A percentile compares a stretch with the other conserved stretches of the same genome.
phyloP scores from a whole-genome alignment of 1,284 basidiomycete species.

The Boletellus deceptivus region DNA sequence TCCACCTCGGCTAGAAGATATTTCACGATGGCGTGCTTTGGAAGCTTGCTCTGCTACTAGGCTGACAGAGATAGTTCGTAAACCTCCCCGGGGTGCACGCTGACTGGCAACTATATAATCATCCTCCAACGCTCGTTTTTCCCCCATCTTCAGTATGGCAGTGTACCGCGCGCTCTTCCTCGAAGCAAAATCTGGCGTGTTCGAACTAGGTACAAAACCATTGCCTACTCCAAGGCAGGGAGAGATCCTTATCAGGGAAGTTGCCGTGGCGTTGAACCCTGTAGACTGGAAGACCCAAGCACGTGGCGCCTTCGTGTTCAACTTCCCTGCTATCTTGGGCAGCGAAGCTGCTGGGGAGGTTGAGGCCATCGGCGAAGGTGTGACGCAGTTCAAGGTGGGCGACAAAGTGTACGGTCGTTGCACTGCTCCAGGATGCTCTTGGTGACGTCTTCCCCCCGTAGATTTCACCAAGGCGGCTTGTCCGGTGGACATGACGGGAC shows the following conservation, averaged over 20 bases:
- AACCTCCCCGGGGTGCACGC: too few relatives aligned
- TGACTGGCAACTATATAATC: too few relatives aligned
- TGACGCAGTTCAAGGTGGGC: constrained; percentile 42
- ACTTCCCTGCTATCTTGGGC: constrained; percentile 44
- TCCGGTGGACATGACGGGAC: constrained; percentile 16
- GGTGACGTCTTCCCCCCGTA: constrained; percentile 5
- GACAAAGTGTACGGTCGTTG: constrained; percentile 42
- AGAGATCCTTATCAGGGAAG: constrained; percentile 29
- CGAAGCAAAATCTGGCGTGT: constrained; percentile 22
- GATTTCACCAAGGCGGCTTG: constrained; percentile 27
- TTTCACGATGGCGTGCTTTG: too few relatives aligned
- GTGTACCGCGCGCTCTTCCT: constrained; percentile 20
- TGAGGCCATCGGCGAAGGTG: constrained; percentile 43
- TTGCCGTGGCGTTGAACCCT: constrained; percentile 24
- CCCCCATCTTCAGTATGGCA: constrained; percentile 8
- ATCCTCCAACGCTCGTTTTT: too few relatives aligned
- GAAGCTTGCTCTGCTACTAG: too few relatives aligned
- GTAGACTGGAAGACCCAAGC: constrained; percentile 40
- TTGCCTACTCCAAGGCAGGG: constrained; percentile 19
- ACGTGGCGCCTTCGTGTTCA: constrained; percentile 20
- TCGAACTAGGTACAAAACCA: constrained; percentile 14
- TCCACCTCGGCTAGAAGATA: too few relatives aligned
- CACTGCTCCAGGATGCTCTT: neutral
- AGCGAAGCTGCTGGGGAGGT: constrained; percentile 49
- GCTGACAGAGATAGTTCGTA: too few relatives aligned